Base-by-base conservation (phyloP, 257 asterid genomes). In the Petunia secreta region DNA sequence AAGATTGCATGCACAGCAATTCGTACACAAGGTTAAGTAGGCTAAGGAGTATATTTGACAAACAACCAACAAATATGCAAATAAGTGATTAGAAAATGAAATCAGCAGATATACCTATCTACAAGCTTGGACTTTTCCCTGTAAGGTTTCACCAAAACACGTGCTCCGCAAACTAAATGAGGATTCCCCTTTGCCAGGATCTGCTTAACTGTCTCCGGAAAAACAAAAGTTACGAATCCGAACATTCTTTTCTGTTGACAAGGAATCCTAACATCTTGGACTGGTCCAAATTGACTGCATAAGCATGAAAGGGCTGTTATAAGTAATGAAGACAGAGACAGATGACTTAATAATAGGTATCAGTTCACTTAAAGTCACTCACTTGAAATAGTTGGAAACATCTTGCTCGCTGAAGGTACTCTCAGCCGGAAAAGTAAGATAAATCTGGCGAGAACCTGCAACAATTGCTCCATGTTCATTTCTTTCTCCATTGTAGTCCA, bases 181-280 rank as follows among this genome's bases (percentile, higher is more conserved):
- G 99, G 99, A 86, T 92, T 95, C 53, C 95, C 97, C 88, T 86
- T 92, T 0, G 92, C 84, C 86, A 95, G 76, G 84, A 93, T 88
- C 78, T 80, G 75, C 86, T 84, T 88, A 85, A 91, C 99, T 9
- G 96, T 91, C 63, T 92, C 97, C 2, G 92, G 83, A 84, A 84
- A 85, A 1, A 15, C 88, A 86, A 95, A 95, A 68, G 96, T 88
- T 44, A 93, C 99, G 36, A 95, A 95, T 38, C 98, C 99, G 79
- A 89, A 95, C 99, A 92, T 95, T 78, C 99, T 88, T 81, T 89
- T 89, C 88, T 85, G 93, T 86, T 92, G 99, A 85, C 91, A 88
- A 5, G 99, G 99, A 71, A 95, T 93, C 85, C 99, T 87, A 75
- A 95, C 99, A 85, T 95, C 99, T 84, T 92, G 92, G 79, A 95